A percentile compares a stretch with the other conserved stretches of the same genome.
These are phyloP conservation scores for Yamadazyma taylorii DNA, from an alignment of 1,139 yeast species.

Conservation along the genomic window DNA sequence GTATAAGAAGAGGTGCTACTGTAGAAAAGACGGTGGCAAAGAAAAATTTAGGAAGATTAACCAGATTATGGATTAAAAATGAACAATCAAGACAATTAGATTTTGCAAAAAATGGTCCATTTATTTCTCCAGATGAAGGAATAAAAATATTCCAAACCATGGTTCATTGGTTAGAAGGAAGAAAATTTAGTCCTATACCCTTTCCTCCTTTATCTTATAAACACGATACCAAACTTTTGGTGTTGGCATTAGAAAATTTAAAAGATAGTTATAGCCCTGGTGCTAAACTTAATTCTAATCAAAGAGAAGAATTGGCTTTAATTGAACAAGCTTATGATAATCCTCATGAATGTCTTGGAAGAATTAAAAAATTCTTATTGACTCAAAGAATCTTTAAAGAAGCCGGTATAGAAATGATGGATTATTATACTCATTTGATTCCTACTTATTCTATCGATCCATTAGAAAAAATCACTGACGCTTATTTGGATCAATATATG, in stretches of 20 bases:
- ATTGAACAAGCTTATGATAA: constrained; percentile 97
- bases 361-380: constrained; percentile 77
- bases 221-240: constrained; percentile 87
- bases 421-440: constrained; percentile 75
- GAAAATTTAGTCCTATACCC: constrained; percentile 85
- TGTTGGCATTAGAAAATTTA: constrained; percentile 83
- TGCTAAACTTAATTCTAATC: constrained; percentile 78
- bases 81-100: constrained; percentile 88
- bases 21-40: constrained; percentile 94
- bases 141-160: constrained; percentile 81
- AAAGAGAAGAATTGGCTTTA: constrained; percentile 88
- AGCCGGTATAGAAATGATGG: constrained; percentile 87
- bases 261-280: constrained; percentile 84
- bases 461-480: constrained; percentile 92
- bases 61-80: constrained; percentile 87
- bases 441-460: constrained; percentile 93
- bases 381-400: constrained; percentile 94
- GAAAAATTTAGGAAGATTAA: constrained; percentile 87
- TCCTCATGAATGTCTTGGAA: constrained; percentile 88
- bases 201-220: constrained; percentile 92
- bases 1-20: constrained; percentile 83
- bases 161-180: constrained; percentile 90
- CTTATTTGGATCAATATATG: constrained; percentile 89
- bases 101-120: constrained; percentile 86
- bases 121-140: constrained; percentile 83